Percentiles rank a stretch among this genome's conserved stretches.
phyloP scores from a whole-genome alignment of 345 rosid species.

The Punica granatum region DNA sequence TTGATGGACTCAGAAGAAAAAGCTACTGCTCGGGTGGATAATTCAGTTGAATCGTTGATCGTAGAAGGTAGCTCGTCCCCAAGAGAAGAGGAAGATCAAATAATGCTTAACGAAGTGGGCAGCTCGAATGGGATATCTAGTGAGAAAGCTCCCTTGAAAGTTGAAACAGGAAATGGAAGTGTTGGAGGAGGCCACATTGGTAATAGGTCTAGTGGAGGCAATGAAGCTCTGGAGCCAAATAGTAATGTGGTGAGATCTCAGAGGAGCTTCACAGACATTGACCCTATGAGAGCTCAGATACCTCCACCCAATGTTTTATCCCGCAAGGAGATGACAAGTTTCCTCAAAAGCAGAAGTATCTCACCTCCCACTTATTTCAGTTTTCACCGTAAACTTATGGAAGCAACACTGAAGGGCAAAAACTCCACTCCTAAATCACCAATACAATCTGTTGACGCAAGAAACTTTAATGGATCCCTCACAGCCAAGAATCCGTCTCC shows the following conservation, averaged over 20 bases:
- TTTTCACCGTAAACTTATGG: slow-evolving; percentile 28
- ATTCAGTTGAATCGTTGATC: slow-evolving; percentile 14
- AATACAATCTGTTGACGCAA: slow-evolving; percentile 19
- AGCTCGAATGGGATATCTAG: slow-evolving; percentile 26
- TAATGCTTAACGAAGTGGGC: slow-evolving; percentile 22
- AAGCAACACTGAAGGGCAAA: slow-evolving; percentile 17
- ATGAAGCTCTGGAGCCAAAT: slow-evolving; percentile 20
- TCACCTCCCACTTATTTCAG: slow-evolving; percentile 47
- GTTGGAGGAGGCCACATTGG: slow-evolving; percentile 18
- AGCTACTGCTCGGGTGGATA: slow-evolving; percentile 16
- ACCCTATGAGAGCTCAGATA: slow-evolving; percentile 79
- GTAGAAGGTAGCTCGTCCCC: slow-evolving; percentile 21
- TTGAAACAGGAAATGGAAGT: slow-evolving; percentile 19
- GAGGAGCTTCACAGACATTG: slow-evolving; percentile 28
- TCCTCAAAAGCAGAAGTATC: slow-evolving; percentile 45
- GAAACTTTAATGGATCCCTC: slow-evolving; percentile 28
- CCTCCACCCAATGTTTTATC: slow-evolving; percentile 80
- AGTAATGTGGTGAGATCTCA: slow-evolving; percentile 25
- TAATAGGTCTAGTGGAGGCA: slow-evolving; percentile 21
- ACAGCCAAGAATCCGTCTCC: slow-evolving; percentile 13
- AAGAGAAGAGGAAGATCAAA: slow-evolving; percentile 24
- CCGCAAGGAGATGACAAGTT: slow-evolving; percentile 71
- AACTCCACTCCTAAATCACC: slow-evolving; percentile 16
- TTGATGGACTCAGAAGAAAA: slow-evolving; percentile 12
- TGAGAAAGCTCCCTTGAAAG: slow-evolving; percentile 17